A percentile compares a stretch with the other conserved stretches of the same genome.
Conservation (phyloP, 306 rosid species). For the Prunus armeniaca region DNA sequence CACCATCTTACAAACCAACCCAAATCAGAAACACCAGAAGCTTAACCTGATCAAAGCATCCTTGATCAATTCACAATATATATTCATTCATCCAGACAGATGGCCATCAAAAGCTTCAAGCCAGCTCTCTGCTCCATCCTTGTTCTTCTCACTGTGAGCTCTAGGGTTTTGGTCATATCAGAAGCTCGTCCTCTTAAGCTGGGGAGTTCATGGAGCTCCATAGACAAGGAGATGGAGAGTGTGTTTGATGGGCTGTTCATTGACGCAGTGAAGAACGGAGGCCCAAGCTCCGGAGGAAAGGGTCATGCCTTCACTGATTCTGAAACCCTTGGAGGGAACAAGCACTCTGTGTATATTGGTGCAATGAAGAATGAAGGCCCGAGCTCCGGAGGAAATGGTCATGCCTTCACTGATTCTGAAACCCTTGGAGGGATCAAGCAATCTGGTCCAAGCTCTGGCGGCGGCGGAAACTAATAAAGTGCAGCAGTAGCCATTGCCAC, state of each 20-base stretch:
- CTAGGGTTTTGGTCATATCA: not conserved
- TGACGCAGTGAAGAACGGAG: constrained; percentile 23
- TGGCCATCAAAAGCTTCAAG: constrained; percentile 21
- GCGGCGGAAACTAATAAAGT: constrained; percentile 17
- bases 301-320: constrained; percentile 20
- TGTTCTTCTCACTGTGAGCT: constrained; percentile 10
- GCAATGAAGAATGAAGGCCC: constrained; percentile 35
- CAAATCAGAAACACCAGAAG: not conserved
- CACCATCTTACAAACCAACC: not conserved
- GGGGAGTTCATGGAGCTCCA: not conserved
- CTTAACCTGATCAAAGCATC: not conserved
- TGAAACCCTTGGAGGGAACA: constrained; percentile 29
- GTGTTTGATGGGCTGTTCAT: constrained; percentile 18
- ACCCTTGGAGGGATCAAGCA: constrained; percentile 26
- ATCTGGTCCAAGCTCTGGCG: constrained; percentile 31
- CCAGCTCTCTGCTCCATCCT: constrained; percentile 2
- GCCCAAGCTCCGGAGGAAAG: constrained; percentile 26
- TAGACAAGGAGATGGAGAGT: constrained; percentile 4
- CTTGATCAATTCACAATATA: not conserved
- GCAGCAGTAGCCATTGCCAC: not conserved
- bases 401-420: constrained; percentile 14
- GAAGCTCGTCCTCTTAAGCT: constrained; percentile 33
- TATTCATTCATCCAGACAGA: not conserved
- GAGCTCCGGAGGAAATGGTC: constrained; percentile 21
- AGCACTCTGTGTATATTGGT: not conserved